These are phyloP conservation scores for Wallacemonas collosoma DNA, from an alignment of 208 protist genomes.

Conservation along the genomic window DNA sequence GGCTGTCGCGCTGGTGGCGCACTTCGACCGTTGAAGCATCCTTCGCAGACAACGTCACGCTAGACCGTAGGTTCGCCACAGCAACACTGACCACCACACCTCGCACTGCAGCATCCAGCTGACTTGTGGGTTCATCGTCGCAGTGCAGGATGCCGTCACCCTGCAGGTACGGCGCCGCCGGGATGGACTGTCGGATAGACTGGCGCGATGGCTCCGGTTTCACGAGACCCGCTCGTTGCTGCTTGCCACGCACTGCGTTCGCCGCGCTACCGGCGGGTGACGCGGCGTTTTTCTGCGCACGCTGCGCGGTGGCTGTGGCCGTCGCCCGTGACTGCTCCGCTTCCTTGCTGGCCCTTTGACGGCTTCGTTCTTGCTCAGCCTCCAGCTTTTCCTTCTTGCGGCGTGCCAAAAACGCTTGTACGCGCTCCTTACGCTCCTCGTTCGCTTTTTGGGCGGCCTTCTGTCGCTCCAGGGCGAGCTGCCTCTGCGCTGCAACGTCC, in stretches of 20 bases:
- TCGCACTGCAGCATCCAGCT: constrained; percentile 5
- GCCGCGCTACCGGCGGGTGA: constrained; percentile 22
- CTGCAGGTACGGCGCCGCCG: constrained; percentile 16
- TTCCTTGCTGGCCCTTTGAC: constrained; percentile 5
- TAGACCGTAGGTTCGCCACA: background rate
- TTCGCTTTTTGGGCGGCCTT: constrained; percentile 37
- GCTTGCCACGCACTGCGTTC: constrained; percentile 23
- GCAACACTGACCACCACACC: constrained; percentile 26
- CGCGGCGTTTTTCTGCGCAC: background rate
- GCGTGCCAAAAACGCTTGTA: constrained; percentile 60
- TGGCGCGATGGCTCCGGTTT: constrained; percentile 11
- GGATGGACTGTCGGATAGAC: constrained; percentile 15
- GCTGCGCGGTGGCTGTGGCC: background rate
- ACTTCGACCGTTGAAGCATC: constrained; percentile 42
- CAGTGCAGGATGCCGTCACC: constrained; percentile 16
- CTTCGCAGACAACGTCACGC: constrained; percentile 14
- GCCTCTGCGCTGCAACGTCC: constrained; percentile 7
- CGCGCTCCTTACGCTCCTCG: constrained; percentile 67
- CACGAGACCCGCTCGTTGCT: constrained; percentile 2
- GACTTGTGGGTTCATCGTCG: background rate
- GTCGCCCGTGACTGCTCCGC: background rate
- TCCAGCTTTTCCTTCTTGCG: constrained; percentile 49
- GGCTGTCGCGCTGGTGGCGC: constrained; percentile 25
- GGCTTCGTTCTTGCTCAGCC: constrained; percentile 29
- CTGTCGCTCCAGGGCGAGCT: background rate